phyloP scores from a whole-genome alignment of 371 early-diverging fungal genomes.

The Aphelidium insulamus region DNA sequence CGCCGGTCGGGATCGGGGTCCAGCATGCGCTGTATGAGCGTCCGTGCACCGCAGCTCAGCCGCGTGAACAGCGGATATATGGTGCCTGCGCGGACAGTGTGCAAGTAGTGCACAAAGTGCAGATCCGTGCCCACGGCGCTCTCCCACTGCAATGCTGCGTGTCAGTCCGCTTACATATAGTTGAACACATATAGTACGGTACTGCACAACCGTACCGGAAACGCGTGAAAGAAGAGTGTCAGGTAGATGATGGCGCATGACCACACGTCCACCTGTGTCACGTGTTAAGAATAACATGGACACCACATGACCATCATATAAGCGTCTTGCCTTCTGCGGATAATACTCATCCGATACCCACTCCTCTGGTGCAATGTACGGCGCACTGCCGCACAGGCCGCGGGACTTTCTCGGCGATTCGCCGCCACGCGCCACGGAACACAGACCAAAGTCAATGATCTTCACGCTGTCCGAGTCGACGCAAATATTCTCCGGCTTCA shows the following conservation, averaged over 20 bases:
- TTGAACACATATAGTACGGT: not conserved
- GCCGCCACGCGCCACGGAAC: too few species aligned
- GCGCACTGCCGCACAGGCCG: slow-evolving; percentile 65
- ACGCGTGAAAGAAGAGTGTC: too few species aligned
- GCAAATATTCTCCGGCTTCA: slow-evolving; percentile 73
- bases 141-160: not conserved
- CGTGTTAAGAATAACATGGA: too few species aligned
- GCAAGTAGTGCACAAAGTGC: slow-evolving; percentile 25
- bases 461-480: slow-evolving; percentile 45
- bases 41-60: slow-evolving; percentile 21
- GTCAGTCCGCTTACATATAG: not conserved
- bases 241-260: slow-evolving; percentile 57
- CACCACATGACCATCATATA: too few species aligned
- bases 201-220: too few species aligned
- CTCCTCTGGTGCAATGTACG: slow-evolving; percentile 81
- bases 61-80: slow-evolving; percentile 32
- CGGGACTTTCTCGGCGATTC: slow-evolving; percentile 25
- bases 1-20: slow-evolving; percentile 52
- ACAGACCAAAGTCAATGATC: slow-evolving; percentile 83
- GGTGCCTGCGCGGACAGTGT: slow-evolving; percentile 15
- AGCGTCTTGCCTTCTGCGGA: too few species aligned
- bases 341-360: slow-evolving; percentile 23
- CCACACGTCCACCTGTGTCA: slow-evolving; percentile 60
- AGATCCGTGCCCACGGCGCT: not conserved
- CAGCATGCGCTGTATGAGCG: slow-evolving; percentile 45